Evolutionary conservation across 1,284 basidiomycete genomes (phyloP).

Genomic region (Bondarzewia mesenterica): DNA sequence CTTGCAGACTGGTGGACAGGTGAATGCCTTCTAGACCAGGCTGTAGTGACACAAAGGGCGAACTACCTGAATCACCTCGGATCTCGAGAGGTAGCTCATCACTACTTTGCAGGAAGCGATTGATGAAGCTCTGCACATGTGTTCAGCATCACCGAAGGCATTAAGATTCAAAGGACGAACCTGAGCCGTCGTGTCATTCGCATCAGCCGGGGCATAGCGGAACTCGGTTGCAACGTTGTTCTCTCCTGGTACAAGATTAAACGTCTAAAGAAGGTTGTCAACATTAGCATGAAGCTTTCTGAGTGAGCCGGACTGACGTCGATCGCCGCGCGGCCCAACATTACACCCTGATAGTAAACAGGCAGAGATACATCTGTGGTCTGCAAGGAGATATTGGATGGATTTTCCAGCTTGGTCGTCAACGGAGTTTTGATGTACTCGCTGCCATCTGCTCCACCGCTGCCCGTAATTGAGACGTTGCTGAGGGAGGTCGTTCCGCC

Average conservation of each 20-base stretch:
- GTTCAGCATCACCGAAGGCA: background rate
- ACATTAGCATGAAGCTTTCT: background rate
- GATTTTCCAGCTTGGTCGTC: constrained; percentile 50
- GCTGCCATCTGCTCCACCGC: constrained; percentile 47
- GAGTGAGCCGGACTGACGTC: constrained; percentile 30
- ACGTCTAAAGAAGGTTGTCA: constrained; percentile 27
- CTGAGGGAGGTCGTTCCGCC: constrained; percentile 38
- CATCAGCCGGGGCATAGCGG: constrained; percentile 56
- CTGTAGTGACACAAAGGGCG: constrained; percentile 56
- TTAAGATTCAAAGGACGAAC: constrained; percentile 17
- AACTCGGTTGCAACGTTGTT: constrained; percentile 54
- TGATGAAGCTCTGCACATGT: constrained; percentile 31
- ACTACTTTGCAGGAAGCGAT: constrained; percentile 45
- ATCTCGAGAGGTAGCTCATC: constrained; percentile 43
- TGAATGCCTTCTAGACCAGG: constrained; percentile 49
- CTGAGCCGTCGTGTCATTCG: constrained; percentile 60
- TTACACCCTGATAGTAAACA: constrained; percentile 47
- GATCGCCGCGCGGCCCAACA: constrained; percentile 51
- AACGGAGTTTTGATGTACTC: constrained; percentile 49
- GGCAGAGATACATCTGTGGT: constrained; percentile 55
- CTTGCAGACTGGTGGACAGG: constrained; percentile 41
- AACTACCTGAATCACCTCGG: constrained; percentile 49
- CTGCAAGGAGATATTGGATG: constrained; percentile 59
- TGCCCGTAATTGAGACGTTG: constrained; percentile 51
- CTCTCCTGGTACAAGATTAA: constrained; percentile 52